phyloP scores from a whole-genome alignment of 2,329 filamentous ascomycete genomes.

The Curvularia lunata region DNA sequence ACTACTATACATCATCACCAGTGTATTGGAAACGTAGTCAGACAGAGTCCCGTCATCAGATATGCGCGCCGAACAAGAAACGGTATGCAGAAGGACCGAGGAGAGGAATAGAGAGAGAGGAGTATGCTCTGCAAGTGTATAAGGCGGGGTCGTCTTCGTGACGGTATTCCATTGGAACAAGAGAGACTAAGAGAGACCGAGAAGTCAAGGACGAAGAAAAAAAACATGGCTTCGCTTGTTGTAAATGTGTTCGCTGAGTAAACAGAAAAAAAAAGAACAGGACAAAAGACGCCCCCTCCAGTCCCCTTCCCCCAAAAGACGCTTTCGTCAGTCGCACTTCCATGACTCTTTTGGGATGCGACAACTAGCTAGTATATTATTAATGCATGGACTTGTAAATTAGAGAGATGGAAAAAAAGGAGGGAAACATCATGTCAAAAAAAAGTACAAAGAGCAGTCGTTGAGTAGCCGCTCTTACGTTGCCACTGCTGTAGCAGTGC shows the following conservation, averaged over 20 bases:
- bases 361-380: not conserved
- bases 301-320: not conserved
- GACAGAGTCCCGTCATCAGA: not conserved
- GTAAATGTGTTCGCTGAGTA: not conserved
- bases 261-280: not conserved
- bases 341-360: not conserved
- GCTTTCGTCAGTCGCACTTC: not conserved
- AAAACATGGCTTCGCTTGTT: not conserved
- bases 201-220: not conserved
- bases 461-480: constrained; percentile 1
- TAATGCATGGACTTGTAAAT: constrained; percentile 6
- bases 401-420: not conserved
- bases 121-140: constrained; percentile 9
- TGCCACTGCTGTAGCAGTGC: constrained; percentile 12
- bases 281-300: not conserved
- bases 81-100: not conserved
- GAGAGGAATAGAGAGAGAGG: constrained; percentile 1
- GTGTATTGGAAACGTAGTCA: not conserved
- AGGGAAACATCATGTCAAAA: not conserved
- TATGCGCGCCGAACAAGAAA: constrained; percentile 1
- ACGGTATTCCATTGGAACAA: not conserved
- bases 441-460: not conserved
- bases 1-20: not conserved
- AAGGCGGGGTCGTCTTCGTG: not conserved
- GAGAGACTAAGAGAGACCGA: not conserved